Evolutionary conservation across 2,329 filamentous ascomycete species (phyloP).

Genomic region (Fragosphaeria purpurea): DNA sequence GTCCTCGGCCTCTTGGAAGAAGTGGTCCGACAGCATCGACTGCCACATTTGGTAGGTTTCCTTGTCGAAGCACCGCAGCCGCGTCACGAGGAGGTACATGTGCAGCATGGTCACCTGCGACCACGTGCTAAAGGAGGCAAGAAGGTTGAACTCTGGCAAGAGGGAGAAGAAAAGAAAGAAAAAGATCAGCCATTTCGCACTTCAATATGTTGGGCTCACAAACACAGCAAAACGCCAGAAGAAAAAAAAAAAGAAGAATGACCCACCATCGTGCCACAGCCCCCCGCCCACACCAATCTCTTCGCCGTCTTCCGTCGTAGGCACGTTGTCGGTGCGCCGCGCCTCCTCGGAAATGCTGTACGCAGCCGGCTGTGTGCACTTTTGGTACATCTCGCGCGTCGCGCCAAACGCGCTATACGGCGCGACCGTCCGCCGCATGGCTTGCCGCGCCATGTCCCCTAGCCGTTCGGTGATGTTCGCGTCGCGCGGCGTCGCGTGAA

Average conservation of each 20-base stretch:
- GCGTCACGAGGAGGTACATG: constrained; percentile 82
- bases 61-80: constrained; percentile 67
- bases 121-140: constrained; percentile 90
- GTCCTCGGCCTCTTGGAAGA: constrained; percentile 82
- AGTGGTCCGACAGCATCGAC: constrained; percentile 86
- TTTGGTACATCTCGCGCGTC: constrained; percentile 69
- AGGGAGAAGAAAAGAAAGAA: neutral
- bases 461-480: constrained; percentile 9
- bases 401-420: constrained; percentile 67
- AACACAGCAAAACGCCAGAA: neutral
- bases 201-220: no score
- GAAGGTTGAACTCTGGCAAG: constrained; percentile 58
- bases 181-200: neutral
- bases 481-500: constrained; percentile 5
- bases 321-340: constrained; percentile 55
- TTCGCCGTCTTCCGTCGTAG: constrained; percentile 66
- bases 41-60: constrained; percentile 67
- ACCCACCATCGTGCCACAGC: constrained; percentile 74
- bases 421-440: constrained; percentile 13
- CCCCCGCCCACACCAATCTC: constrained; percentile 67
- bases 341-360: constrained; percentile 64
- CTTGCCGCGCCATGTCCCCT: constrained; percentile 13
- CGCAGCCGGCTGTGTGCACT: constrained; percentile 61
- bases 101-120: constrained; percentile 93
- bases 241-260: neutral